Base-by-base conservation (phyloP, 2,329 filamentous ascomycete species). In the Trichoderma guizhouense region DNA sequence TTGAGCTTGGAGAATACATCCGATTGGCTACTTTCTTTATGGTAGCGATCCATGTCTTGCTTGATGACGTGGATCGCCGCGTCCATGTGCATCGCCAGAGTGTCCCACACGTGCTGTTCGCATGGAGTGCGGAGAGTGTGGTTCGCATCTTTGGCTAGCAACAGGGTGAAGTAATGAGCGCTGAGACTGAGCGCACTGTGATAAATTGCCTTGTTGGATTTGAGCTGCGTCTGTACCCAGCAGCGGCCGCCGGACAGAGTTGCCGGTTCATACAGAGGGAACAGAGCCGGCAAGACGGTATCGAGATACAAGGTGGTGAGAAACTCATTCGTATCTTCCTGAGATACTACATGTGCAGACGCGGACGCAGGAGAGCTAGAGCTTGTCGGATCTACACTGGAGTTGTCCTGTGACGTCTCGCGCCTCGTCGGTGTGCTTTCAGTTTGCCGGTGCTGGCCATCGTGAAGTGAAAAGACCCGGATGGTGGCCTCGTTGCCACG, bases 231-330 rank as follows among this genome's bases (percentile, higher is more conserved):
- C 9, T 88, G 78, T 30, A 89, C 79, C 87, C 87, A 89, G 8
- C 83, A 82, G 51, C 84, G 82, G 3, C 86, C 87, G 8, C 84
- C 83, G 73, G 86, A 80, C 7, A 85, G 76, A 2, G 86, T 73
- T 1, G 81, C 79, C 0, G 87, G 86, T 2, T 82, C 82, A 77
- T 89, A 89, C 74, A 88, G 86, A 1, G 88, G 87, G 74, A 86
- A 88, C 0, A 88, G 77, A 66, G 87, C 86, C 0, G 87, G 87
- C 65, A 89, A 82, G 3, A 83, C 75, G 12, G 75, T 76, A 53
- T 81, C 78, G 3, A 82, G 74, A 67, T 82, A 83, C 67, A 70
- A 18, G 18, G 67, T 70, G 12, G 32, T 18, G 57, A 62, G 57
- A 18, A 62, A 63, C 7, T 47, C 34, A 24, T 70, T 60, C 15